phyloP scores from a whole-genome alignment of 2,329 filamentous ascomycete species.

The Penicillium brevicompactum region DNA sequence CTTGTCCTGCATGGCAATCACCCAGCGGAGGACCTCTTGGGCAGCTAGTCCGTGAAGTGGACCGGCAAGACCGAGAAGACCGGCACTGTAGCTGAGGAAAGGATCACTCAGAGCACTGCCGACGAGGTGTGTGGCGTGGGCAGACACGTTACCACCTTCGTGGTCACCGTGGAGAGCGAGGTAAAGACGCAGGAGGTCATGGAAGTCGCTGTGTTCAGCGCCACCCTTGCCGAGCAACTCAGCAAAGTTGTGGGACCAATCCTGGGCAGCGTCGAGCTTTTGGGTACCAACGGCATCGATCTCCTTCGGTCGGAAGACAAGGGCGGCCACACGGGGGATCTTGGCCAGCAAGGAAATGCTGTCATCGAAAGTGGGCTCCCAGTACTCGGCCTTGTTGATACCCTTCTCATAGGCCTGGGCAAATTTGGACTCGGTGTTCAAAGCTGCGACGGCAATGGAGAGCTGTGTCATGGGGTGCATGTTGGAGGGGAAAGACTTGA shows the following conservation, averaged over 20 bases:
- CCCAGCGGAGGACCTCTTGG: slow-evolving; percentile 96
- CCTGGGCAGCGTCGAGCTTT: slow-evolving; percentile 78
- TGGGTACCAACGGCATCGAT: slow-evolving; percentile 72
- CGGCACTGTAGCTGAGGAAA: slow-evolving; percentile 94
- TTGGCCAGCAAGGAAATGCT: slow-evolving; percentile 91
- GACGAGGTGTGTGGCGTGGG: slow-evolving; percentile 91
- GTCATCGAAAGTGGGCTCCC: slow-evolving; percentile 98
- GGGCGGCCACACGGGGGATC: slow-evolving; percentile 92
- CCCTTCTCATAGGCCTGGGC: slow-evolving; percentile 91
- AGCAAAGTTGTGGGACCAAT: slow-evolving; percentile 99
- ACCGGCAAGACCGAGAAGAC: slow-evolving; percentile 92
- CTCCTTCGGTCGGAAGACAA: slow-evolving; percentile 91
- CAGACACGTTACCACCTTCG: slow-evolving; percentile 96
- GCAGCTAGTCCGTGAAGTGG: slow-evolving; percentile 90
- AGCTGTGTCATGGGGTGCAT: slow-evolving; percentile 99
- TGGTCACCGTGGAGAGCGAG: slow-evolving; percentile 96
- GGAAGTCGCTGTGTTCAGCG: slow-evolving; percentile 72
- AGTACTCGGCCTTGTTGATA: slow-evolving; percentile 94
- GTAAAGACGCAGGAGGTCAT: slow-evolving; percentile 91
- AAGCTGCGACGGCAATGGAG: slow-evolving; percentile 88
- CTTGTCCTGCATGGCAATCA: slow-evolving; percentile 88
- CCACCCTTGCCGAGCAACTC: slow-evolving; percentile 91
- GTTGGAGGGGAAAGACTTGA: slow-evolving; percentile 84
- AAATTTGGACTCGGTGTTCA: slow-evolving; percentile 93
- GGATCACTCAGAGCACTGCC: slow-evolving; percentile 92